Evolutionary conservation across 148 eudicot genomes (phyloP).

Genomic region (Polygonum aviculare): DNA sequence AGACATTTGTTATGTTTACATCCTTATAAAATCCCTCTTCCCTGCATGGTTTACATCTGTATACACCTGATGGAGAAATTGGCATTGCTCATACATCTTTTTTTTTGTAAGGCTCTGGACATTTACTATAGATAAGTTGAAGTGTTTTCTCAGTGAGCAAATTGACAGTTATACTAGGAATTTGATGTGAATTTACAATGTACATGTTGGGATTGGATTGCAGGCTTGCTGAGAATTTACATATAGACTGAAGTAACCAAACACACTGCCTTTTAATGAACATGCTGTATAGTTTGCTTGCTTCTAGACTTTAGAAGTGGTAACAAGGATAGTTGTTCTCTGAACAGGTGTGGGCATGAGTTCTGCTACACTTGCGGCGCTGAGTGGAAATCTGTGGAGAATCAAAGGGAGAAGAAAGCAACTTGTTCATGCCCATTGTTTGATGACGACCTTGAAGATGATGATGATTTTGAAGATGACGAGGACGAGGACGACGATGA

Average conservation of each 20-base stretch:
- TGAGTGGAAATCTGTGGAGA: neutral
- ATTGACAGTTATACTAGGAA: too few species aligned
- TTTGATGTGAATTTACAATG: too few species aligned
- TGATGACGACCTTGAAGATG: conserved; percentile 19
- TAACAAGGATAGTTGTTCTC: neutral
- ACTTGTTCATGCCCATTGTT: conserved; percentile 7
- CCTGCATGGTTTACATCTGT: neutral
- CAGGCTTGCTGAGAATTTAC: too few species aligned
- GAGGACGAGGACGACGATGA: conserved; percentile 20
- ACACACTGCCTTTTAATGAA: too few species aligned
- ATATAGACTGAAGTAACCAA: too few species aligned
- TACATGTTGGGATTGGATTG: too few species aligned
- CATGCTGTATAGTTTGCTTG: neutral
- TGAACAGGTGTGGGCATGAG: conserved; percentile 7
- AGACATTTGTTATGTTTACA: neutral
- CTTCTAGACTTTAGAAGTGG: neutral
- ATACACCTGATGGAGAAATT: too few species aligned
- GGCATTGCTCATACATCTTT: too few species aligned
- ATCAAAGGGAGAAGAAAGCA: neutral
- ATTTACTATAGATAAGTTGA: too few species aligned
- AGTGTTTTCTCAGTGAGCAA: too few species aligned
- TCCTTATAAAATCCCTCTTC: neutral
- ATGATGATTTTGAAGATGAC: conserved; percentile 20
- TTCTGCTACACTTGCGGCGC: conserved; percentile 13
- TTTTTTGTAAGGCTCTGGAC: too few species aligned